Conservation (phyloP, 768 basidiomycete genomes). For the Pleurotus pulmonarius region DNA sequence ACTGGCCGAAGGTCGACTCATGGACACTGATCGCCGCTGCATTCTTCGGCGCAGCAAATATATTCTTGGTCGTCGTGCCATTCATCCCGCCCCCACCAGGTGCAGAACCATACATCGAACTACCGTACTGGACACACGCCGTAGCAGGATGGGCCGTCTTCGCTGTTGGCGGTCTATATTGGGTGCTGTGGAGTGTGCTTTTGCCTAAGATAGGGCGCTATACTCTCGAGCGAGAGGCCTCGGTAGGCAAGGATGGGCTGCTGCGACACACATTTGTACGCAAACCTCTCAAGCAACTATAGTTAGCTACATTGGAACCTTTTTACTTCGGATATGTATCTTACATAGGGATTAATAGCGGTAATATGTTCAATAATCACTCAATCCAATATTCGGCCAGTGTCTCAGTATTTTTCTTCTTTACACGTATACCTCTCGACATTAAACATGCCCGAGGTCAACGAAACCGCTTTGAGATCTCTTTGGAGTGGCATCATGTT, state of each 20-base stretch:
- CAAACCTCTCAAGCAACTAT: conserved; percentile 4
- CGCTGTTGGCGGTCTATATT: conserved; percentile 33
- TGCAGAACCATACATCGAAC: conserved; percentile 39
- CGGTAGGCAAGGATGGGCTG: conserved; percentile 29
- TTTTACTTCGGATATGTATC: too few species aligned
- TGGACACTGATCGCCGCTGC: conserved; percentile 19
- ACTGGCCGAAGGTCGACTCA: conserved; percentile 20
- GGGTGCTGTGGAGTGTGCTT: conserved; percentile 27
- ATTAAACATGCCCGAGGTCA: too few species aligned
- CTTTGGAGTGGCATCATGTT: too few species aligned
- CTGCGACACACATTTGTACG: conserved; percentile 16
- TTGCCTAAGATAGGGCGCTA: conserved; percentile 27
- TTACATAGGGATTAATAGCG: too few species aligned
- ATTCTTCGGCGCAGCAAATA: conserved; percentile 57
- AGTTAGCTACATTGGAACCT: too few species aligned
- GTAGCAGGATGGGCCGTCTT: conserved; percentile 36
- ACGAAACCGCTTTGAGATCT: too few species aligned
- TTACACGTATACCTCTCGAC: too few species aligned
- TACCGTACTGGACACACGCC: conserved; percentile 56
- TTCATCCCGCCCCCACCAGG: conserved; percentile 47
- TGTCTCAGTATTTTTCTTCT: too few species aligned
- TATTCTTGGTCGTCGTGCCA: conserved; percentile 55
- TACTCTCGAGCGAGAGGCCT: conserved; percentile 23
- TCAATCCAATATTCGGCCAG: too few species aligned
- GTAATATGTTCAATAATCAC: too few species aligned